These are phyloP conservation scores for Hypoxylon sp. DNA, from an alignment of 2,329 filamentous ascomycete genomes.

Conservation along the genomic window DNA sequence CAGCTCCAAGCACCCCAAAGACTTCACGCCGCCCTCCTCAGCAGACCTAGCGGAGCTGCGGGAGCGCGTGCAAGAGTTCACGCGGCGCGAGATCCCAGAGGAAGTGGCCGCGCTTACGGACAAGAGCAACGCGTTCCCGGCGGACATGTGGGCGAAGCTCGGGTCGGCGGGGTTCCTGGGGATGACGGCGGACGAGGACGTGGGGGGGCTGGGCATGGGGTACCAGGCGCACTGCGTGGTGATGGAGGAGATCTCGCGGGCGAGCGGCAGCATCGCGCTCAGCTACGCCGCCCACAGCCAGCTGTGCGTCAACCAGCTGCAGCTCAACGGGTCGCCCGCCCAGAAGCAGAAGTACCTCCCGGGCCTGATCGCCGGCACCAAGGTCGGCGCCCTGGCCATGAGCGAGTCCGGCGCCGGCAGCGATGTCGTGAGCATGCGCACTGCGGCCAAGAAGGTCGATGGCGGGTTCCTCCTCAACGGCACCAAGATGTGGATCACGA, in stretches of 20 bases:
- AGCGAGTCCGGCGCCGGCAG: constrained; percentile 91
- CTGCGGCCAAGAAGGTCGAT: constrained; percentile 82
- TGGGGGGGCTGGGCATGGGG: constrained; percentile 90
- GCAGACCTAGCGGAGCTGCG: constrained; percentile 85
- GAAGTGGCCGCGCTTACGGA: constrained; percentile 88
- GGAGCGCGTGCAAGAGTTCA: constrained; percentile 89
- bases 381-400: constrained; percentile 93
- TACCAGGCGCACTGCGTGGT: constrained; percentile 97
- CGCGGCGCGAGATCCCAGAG: constrained; percentile 87
- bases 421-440: constrained; percentile 97
- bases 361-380: constrained; percentile 82
- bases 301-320: constrained; percentile 95
- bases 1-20: constrained; percentile 74
- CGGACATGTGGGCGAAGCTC: constrained; percentile 92
- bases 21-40: constrained; percentile 77
- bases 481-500: constrained; percentile 99
- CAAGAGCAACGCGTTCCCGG: constrained; percentile 87
- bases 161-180: constrained; percentile 93
- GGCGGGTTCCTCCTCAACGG: constrained; percentile 90
- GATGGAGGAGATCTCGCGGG: constrained; percentile 93
- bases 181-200: constrained; percentile 92
- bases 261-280: constrained; percentile 85
- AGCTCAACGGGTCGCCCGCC: constrained; percentile 83
- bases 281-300: constrained; percentile 97
- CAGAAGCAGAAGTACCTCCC: constrained; percentile 89